Conservation (phyloP, 305 asterid genomes). For the Fraxinus nigra region DNA sequence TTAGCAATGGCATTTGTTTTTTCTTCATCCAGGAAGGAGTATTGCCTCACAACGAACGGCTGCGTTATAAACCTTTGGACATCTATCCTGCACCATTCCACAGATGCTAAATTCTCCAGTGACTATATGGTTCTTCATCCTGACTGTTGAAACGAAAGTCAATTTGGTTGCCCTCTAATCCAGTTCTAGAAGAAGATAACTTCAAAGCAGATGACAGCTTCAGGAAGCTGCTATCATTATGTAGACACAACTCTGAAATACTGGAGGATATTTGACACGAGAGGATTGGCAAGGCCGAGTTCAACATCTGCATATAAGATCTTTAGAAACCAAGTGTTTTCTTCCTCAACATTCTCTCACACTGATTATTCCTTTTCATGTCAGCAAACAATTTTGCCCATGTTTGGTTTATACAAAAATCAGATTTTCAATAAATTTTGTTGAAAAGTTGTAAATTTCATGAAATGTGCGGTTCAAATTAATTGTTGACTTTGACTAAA, state of each 20-base stretch:
- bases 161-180: too few species aligned
- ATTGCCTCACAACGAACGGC: conserved; percentile 58
- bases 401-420: neutral
- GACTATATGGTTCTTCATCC: neutral
- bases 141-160: too few species aligned
- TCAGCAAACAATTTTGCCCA: neutral
- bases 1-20: neutral
- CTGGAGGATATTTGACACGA: neutral
- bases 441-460: neutral
- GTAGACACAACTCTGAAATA: neutral
- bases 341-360: neutral
- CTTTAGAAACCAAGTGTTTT: neutral
- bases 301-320: neutral
- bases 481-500: neutral
- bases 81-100: conserved; percentile 86
- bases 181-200: neutral
- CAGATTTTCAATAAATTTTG: neutral
- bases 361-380: neutral
- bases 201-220: neutral
- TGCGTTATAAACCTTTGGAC: conserved; percentile 68
- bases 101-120: conserved; percentile 38
- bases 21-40: conserved; percentile 61
- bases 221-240: neutral
- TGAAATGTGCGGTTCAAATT: neutral
- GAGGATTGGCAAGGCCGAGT: neutral